These are phyloP conservation scores for Nicotiana undulata DNA, from an alignment of 257 asterid genomes.

Conservation along the genomic window DNA sequence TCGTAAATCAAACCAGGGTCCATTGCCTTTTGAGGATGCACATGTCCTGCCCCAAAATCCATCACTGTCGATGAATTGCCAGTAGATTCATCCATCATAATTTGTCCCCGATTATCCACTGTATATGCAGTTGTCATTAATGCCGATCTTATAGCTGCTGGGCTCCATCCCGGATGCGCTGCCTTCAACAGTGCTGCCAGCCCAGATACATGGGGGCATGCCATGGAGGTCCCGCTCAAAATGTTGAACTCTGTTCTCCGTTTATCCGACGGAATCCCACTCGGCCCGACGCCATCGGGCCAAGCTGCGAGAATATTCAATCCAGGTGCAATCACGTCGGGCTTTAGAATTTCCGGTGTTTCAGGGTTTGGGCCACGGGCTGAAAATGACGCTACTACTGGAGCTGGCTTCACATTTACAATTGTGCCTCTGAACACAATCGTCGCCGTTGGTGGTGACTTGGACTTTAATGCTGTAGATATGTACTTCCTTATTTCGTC, in stretches of 20 bases:
- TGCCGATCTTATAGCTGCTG: constrained; percentile 84
- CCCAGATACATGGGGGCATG: constrained; percentile 89
- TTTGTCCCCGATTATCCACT: constrained; percentile 49
- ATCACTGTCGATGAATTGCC: constrained; percentile 64
- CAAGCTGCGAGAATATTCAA: constrained; percentile 84
- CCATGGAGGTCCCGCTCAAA: constrained; percentile 85
- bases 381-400: constrained; percentile 74
- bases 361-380: constrained; percentile 89
- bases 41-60: constrained; percentile 92
- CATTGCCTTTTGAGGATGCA: constrained; percentile 86
- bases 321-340: constrained; percentile 89
- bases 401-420: constrained; percentile 68
- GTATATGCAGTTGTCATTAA: constrained; percentile 85
- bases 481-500: constrained; percentile 68
- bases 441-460: constrained; percentile 41
- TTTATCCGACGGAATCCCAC: constrained; percentile 55
- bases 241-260: constrained; percentile 76
- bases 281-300: constrained; percentile 70
- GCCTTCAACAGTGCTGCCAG: constrained; percentile 78
- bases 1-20: constrained; percentile 80
- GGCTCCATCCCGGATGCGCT: constrained; percentile 91
- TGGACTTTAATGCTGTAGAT: constrained; percentile 23
- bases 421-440: constrained; percentile 62
- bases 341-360: constrained; percentile 76
- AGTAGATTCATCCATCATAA: constrained; percentile 71